A percentile compares a stretch with the other conserved stretches of the same genome.
These are phyloP conservation scores for Leptomonas pyrrhocoris DNA, from an alignment of 208 protist species.

Conservation along the genomic window DNA sequence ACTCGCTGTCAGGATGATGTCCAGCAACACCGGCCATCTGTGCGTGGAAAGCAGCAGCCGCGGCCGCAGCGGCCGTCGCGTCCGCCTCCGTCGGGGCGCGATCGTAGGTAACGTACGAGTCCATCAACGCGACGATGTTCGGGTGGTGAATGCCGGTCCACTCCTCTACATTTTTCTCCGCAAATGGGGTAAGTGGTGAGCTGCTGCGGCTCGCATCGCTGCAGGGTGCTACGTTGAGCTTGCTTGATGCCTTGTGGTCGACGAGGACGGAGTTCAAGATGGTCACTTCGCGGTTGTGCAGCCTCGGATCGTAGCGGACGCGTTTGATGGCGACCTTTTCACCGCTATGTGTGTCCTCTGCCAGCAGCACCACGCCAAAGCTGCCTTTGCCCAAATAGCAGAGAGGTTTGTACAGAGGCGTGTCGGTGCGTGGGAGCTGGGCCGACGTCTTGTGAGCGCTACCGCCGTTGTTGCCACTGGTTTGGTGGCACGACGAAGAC, in stretches of 20 bases:
- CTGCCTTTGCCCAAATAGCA: conserved; percentile 93
- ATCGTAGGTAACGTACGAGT: conserved; percentile 95
- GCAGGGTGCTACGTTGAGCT: neutral
- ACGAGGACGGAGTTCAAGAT: conserved; percentile 93
- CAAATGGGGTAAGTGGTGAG: neutral
- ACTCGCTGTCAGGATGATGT: neutral
- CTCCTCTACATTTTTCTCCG: neutral
- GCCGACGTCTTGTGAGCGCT: neutral
- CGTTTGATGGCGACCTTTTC: conserved; percentile 97
- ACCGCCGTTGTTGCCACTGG: neutral
- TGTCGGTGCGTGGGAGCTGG: conserved; percentile 1
- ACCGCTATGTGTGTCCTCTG: conserved; percentile 75
- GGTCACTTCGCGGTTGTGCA: conserved; percentile 98
- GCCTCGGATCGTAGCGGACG: conserved; percentile 96
- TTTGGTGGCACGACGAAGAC: neutral
- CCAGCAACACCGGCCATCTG: conserved; percentile 6
- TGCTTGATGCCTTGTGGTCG: neutral
- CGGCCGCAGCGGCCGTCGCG: neutral
- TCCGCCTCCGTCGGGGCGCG: conserved; percentile 23
- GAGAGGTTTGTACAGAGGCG: conserved; percentile 33
- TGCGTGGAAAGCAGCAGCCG: conserved; percentile 11
- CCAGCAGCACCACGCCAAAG: conserved; percentile 97
- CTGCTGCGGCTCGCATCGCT: neutral
- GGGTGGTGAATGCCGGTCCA: conserved; percentile 69
- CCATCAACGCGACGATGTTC: conserved; percentile 95